Evolutionary conservation across 2,329 filamentous ascomycete genomes (phyloP), one percentile per base, ranked within the genome.

Genomic region (Cryphonectria naterciae): DNA sequence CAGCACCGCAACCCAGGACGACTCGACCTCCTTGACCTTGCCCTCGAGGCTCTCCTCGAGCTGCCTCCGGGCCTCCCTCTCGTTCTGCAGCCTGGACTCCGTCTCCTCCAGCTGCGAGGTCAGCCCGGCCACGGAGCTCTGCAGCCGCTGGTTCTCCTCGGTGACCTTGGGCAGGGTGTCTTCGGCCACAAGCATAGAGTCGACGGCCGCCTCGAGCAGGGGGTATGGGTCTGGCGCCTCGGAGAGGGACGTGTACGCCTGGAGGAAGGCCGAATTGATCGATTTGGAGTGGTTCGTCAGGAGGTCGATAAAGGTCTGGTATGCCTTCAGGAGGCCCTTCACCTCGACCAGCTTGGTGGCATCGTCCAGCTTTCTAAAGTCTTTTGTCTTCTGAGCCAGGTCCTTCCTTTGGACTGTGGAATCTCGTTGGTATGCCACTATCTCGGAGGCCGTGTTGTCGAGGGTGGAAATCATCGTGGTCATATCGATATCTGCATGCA

Each of bases 221-320:
- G 96, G 96, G 76, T 98, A 99, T 56, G 96, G 96, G 80, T 99
- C 96, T 22, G 96, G 96, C 1, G 93, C 96, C 84, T 99, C 97
- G 68, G 95, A 97, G 43, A 99, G 85, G 4, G 94, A 93, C 5
- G 94, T 96, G 80, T 99, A 99, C 39, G 96, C 86, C 77, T 97
- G 93, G 73, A 99, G 85, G 78, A 99, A 99, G 8, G 95, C 92
- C 22, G 94, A 95, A 76, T 97, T 97, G 68, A 96, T 93, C 7
- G 93, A 89, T 82, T 99, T 99, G 76, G 94, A 96, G 81, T 98
- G 95, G 80, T 95, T 98, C 28, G 96, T 97, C 73, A 99, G 87
- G 70, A 97, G 90, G 79, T 99, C 96, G 80, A 99, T 98, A 79
- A 98, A 99, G 67, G 92, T 92, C 83, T 99, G 96, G 84, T 99